Percentiles rank a stretch among this genome's conserved stretches.
phyloP scores from a whole-genome alignment of 169 alveolate genomes.

The Plasmodium ovale region DNA sequence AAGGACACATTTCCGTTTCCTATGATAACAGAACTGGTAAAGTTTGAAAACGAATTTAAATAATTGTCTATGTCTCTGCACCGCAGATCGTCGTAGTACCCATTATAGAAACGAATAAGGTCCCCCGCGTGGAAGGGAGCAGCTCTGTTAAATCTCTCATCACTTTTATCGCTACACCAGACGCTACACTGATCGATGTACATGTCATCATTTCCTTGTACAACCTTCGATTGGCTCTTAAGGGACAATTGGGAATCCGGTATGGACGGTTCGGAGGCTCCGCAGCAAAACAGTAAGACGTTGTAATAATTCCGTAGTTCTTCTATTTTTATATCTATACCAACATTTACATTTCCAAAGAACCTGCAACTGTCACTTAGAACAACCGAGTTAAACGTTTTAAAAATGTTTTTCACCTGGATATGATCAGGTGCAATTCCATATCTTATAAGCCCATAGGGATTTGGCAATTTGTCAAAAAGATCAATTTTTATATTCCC shows the following conservation, averaged over 20 bases:
- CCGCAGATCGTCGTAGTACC: conserved; percentile 35
- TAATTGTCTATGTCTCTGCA: conserved; percentile 41
- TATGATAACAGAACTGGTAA: conserved; percentile 75
- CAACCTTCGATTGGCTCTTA: background rate
- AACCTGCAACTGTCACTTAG: conserved; percentile 78
- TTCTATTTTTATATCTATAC: conserved; percentile 78
- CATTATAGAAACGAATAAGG: conserved; percentile 38
- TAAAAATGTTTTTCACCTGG: conserved; percentile 81
- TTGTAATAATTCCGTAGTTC: conserved; percentile 77
- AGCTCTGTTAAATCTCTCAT: background rate
- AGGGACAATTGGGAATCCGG: background rate
- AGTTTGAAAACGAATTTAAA: conserved; percentile 38
- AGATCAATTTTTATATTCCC: conserved; percentile 85
- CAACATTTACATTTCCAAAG: conserved; percentile 86
- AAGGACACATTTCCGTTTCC: conserved; percentile 93
- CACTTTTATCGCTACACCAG: too few relatives aligned
- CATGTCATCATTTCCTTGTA: background rate
- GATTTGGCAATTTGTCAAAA: conserved; percentile 87
- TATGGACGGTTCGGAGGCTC: conserved; percentile 83
- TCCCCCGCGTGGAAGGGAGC: conserved; percentile 54
- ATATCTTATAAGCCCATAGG: conserved; percentile 88
- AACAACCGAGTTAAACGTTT: conserved; percentile 79
- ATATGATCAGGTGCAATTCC: conserved; percentile 93
- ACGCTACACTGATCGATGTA: too few relatives aligned
- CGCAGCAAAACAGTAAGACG: conserved; percentile 84